Evolutionary conservation across 306 rosid genomes (phyloP).

Genomic region (Lotus japonicus): DNA sequence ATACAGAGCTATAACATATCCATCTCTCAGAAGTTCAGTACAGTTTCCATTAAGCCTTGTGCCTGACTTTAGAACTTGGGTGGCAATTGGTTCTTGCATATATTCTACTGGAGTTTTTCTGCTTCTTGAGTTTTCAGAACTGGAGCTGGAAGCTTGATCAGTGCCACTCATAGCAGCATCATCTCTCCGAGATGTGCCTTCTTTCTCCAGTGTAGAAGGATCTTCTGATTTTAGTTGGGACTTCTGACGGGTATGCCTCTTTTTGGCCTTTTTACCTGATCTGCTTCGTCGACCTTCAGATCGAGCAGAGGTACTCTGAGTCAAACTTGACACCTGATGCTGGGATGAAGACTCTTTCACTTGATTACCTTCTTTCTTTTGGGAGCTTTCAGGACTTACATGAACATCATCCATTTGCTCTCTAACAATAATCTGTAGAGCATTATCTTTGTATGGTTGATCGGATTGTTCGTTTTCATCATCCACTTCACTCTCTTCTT

Average conservation of each 20-base stretch:
- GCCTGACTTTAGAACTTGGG: constrained; percentile 45
- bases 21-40: constrained; percentile 74
- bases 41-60: constrained; percentile 63
- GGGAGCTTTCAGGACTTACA: constrained; percentile 59
- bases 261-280: constrained; percentile 91
- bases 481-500: constrained; percentile 60
- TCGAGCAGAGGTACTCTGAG: constrained; percentile 51
- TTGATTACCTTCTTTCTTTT: constrained; percentile 45
- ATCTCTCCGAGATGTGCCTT: constrained; percentile 67
- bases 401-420: constrained; percentile 53
- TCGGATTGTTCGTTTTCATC: constrained; percentile 62
- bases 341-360: constrained; percentile 53
- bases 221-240: constrained; percentile 63
- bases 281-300: constrained; percentile 86
- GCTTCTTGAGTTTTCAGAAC: constrained; percentile 78
- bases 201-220: constrained; percentile 54
- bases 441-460: constrained; percentile 49
- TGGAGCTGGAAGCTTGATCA: constrained; percentile 81
- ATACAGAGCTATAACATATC: constrained; percentile 71
- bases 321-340: constrained; percentile 61
- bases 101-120: constrained; percentile 75
- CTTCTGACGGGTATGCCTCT: constrained; percentile 77
- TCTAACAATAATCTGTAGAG: constrained; percentile 45
- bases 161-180: constrained; percentile 93
- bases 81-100: constrained; percentile 56